Percentiles rank a stretch among this genome's conserved stretches.
Evolutionary conservation across 2,329 filamentous ascomycete genomes (phyloP).

Genomic region (Tolypocladium amazonense): DNA sequence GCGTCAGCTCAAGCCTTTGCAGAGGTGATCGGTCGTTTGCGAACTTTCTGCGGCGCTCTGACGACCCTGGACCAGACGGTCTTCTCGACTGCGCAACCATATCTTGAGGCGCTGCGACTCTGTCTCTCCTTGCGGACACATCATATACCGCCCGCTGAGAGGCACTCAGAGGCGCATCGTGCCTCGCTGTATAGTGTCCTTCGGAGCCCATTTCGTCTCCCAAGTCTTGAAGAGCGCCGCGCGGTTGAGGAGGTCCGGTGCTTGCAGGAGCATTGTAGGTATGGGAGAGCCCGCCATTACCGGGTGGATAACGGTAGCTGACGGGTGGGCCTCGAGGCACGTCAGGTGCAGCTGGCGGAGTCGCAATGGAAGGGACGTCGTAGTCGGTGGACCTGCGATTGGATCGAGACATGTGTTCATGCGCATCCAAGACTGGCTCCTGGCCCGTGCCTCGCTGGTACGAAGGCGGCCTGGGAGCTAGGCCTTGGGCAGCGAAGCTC

Average conservation of each 20-base stretch:
- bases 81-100: conserved; percentile 21
- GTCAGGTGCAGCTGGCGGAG: conserved; percentile 47
- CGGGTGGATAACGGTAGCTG: conserved; percentile 42
- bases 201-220: conserved; percentile 15
- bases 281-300: conserved; percentile 15
- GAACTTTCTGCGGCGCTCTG: conserved; percentile 45
- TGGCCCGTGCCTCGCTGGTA: conserved; percentile 35
- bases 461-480: conserved; percentile 50
- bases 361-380: conserved; percentile 21
- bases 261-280: conserved; percentile 8
- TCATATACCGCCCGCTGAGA: conserved; percentile 10
- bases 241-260: conserved; percentile 5
- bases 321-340: conserved; percentile 47
- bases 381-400: conserved; percentile 19
- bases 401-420: conserved; percentile 4
- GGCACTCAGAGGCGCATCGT: conserved; percentile 1
- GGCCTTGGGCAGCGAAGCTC: conserved; percentile 37
- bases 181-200: conserved; percentile 13
- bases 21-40: conserved; percentile 81
- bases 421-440: conserved; percentile 25
- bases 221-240: background rate
- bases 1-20: conserved; percentile 82
- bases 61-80: conserved; percentile 25
- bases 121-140: conserved; percentile 11
- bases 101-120: conserved; percentile 9